Percentiles rank a stretch among this genome's conserved stretches.
phyloP scores from a whole-genome alignment of 2,329 filamentous ascomycete species.

The Cladosporium sp. region DNA sequence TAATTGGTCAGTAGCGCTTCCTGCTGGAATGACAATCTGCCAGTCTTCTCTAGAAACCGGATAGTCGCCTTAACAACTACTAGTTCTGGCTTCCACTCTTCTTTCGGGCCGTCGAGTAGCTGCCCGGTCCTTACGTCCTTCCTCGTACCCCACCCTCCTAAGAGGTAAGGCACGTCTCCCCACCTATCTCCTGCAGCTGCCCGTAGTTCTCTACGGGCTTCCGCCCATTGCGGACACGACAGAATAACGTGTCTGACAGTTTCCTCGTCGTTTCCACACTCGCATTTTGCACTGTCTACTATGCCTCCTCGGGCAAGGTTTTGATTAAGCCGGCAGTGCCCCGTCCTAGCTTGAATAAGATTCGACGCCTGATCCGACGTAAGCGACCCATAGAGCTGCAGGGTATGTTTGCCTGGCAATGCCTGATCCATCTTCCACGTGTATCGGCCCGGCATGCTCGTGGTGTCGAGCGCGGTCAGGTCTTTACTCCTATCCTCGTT shows the following conservation, averaged over 20 bases:
- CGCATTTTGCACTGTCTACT: background rate
- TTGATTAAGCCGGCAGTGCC: conserved; percentile 6
- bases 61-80: conserved; percentile 12
- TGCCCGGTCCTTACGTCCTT: conserved; percentile 5
- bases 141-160: conserved; percentile 3
- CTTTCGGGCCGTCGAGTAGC: conserved; percentile 5
- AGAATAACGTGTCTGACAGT: conserved; percentile 7
- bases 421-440: conserved; percentile 13
- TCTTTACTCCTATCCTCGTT: conserved; percentile 12
- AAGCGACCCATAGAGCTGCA: conserved; percentile 74
- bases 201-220: background rate
- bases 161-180: conserved; percentile 8
- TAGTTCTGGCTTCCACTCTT: conserved; percentile 12
- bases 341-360: conserved; percentile 10
- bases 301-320: background rate
- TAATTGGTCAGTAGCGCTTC: background rate
- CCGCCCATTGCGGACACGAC: background rate
- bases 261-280: background rate
- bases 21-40: background rate
- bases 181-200: background rate
- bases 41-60: conserved; percentile 11
- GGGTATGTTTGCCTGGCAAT: background rate
- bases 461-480: background rate
- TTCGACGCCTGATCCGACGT: conserved; percentile 35
- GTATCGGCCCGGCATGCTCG: background rate